Conservation (phyloP, 768 basidiomycete species). For the Phylloporus arenicola region DNA sequence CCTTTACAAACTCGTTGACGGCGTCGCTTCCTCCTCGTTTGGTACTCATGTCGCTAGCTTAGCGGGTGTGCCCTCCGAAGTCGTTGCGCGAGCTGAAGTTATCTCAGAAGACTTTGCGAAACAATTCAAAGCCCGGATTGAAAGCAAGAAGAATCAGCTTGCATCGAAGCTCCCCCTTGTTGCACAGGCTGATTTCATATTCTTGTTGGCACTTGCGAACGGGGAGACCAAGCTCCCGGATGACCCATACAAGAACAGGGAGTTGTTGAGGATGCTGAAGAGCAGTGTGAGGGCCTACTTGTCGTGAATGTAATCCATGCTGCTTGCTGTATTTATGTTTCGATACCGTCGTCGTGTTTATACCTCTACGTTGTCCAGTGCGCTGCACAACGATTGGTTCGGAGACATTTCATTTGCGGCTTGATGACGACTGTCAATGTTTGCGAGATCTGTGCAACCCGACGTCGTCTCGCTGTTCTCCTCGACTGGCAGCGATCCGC, state of each 20-base stretch:
- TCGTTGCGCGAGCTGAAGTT: slow-evolving; percentile 83
- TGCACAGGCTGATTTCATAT: slow-evolving; percentile 87
- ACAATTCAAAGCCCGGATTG: slow-evolving; percentile 78
- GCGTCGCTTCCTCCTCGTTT: slow-evolving; percentile 83
- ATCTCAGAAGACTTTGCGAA: slow-evolving; percentile 84
- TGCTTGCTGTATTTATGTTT: slow-evolving; percentile 15
- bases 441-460: slow-evolving; percentile 55
- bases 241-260: slow-evolving; percentile 46
- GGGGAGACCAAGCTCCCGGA: slow-evolving; percentile 50
- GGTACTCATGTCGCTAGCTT: slow-evolving; percentile 94
- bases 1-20: slow-evolving; percentile 89
- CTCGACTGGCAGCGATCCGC: slow-evolving; percentile 59
- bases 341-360: background rate
- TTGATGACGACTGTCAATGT: slow-evolving; percentile 36
- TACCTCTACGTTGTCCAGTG: background rate
- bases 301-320: slow-evolving; percentile 9
- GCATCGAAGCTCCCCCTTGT: slow-evolving; percentile 65
- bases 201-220: slow-evolving; percentile 58
- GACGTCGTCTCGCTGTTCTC: slow-evolving; percentile 68
- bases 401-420: slow-evolving; percentile 12
- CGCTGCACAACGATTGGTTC: slow-evolving; percentile 1
- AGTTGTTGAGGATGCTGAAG: slow-evolving; percentile 54
- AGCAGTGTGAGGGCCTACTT: slow-evolving; percentile 30
- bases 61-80: slow-evolving; percentile 81
- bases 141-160: slow-evolving; percentile 48